Evolutionary conservation across 495 filamentous ascomycete genomes (phyloP).

Genomic region (Penicillium fimorum): DNA sequence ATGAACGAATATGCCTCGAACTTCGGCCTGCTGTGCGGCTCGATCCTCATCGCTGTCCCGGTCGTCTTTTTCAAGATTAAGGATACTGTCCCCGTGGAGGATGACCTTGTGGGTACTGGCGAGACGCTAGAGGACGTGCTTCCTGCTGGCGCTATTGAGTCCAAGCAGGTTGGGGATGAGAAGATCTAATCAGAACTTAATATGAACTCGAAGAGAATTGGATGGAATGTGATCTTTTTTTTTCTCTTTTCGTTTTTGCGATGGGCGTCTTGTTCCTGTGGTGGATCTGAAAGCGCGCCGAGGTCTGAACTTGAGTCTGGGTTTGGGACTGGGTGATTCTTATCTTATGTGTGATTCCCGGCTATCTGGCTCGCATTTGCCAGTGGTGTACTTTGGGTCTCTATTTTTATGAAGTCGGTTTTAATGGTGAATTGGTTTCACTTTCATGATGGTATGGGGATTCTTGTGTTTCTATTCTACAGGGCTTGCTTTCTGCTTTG

Average conservation of each 20-base stretch:
- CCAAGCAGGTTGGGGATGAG: slow-evolving; percentile 12
- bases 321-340: background rate
- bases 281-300: background rate
- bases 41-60: slow-evolving; percentile 66
- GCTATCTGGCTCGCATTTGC: background rate
- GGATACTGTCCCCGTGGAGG: slow-evolving; percentile 67
- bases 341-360: background rate
- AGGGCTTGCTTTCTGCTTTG: background rate
- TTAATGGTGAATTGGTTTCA: background rate
- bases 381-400: background rate
- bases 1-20: slow-evolving; percentile 50
- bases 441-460: background rate
- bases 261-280: background rate
- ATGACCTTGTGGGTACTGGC: slow-evolving; percentile 72
- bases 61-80: slow-evolving; percentile 70
- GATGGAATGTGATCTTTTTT: background rate
- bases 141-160: slow-evolving; percentile 18
- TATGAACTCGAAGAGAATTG: background rate
- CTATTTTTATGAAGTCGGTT: background rate
- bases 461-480: background rate
- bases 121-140: slow-evolving; percentile 70
- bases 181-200: slow-evolving; percentile 11
- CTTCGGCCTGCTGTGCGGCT: slow-evolving; percentile 67
- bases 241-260: background rate
- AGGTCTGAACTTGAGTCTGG: background rate